Percentiles rank a stretch among this genome's conserved stretches.
phyloP scores from a whole-genome alignment of 2,329 filamentous ascomycete species.

The Colletotrichum gigasporum region DNA sequence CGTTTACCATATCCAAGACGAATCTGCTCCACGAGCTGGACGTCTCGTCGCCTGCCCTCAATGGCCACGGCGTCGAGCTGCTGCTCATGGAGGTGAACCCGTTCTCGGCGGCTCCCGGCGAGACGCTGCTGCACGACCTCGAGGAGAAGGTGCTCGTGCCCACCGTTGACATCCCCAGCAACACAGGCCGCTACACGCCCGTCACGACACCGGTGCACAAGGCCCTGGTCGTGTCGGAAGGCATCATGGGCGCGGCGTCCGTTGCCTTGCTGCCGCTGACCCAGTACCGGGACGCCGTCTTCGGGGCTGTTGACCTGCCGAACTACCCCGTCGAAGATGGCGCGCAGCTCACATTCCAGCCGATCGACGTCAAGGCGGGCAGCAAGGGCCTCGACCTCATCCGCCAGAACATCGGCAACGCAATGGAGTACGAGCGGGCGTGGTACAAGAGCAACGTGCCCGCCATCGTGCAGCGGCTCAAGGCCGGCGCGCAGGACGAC shows the following conservation, averaged over 20 bases:
- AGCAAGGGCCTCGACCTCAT: slow-evolving; percentile 72
- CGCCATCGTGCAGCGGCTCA: slow-evolving; percentile 73
- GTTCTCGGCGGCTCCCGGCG: slow-evolving; percentile 54
- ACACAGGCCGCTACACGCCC: slow-evolving; percentile 70
- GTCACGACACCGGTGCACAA: slow-evolving; percentile 87
- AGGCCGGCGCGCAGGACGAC: slow-evolving; percentile 49
- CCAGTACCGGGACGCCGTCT: slow-evolving; percentile 53
- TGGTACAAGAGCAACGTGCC: slow-evolving; percentile 81
- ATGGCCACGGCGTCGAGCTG: slow-evolving; percentile 72
- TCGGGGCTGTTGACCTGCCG: slow-evolving; percentile 67
- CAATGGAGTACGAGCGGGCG: slow-evolving; percentile 74
- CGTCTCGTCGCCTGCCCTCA: slow-evolving; percentile 70
- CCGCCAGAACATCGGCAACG: slow-evolving; percentile 75
- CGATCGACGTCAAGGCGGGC: slow-evolving; percentile 72
- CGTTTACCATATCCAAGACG: slow-evolving; percentile 35
- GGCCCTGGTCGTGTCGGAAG: slow-evolving; percentile 77
- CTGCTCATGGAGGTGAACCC: slow-evolving; percentile 63
- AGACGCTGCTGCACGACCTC: slow-evolving; percentile 51
- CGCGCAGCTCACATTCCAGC: slow-evolving; percentile 54
- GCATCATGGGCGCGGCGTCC: slow-evolving; percentile 72
- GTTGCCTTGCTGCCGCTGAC: slow-evolving; percentile 54
- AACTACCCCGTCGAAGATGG: slow-evolving; percentile 49
- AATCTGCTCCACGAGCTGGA: slow-evolving; percentile 65
- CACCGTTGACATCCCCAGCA: slow-evolving; percentile 74
- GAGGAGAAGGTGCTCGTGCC: slow-evolving; percentile 80